These are phyloP conservation scores for Aciculosporium take DNA, from an alignment of 2,329 filamentous ascomycete genomes.

Conservation along the genomic window DNA sequence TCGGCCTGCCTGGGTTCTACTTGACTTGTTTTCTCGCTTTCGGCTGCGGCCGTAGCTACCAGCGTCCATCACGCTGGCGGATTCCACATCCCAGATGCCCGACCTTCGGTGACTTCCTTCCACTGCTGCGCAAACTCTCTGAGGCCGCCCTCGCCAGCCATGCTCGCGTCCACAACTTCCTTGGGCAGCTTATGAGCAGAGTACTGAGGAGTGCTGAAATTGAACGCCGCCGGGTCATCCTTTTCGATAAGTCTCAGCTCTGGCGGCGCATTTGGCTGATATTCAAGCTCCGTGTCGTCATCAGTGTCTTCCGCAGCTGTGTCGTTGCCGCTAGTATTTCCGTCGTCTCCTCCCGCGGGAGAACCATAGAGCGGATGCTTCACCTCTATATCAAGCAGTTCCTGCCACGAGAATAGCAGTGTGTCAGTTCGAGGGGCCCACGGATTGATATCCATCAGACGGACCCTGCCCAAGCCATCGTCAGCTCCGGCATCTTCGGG, in stretches of 20 bases:
- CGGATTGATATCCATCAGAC: conserved; percentile 87
- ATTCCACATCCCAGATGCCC: conserved; percentile 27
- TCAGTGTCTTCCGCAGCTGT: conserved; percentile 25
- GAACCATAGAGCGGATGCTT: conserved; percentile 41
- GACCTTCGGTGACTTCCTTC: conserved; percentile 42
- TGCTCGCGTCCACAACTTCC: conserved; percentile 67
- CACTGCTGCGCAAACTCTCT: conserved; percentile 67
- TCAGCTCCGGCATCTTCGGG: conserved; percentile 45
- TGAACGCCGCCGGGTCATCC: conserved; percentile 79
- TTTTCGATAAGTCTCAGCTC: conserved; percentile 72
- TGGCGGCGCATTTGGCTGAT: conserved; percentile 46
- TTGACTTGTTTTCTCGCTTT: background rate
- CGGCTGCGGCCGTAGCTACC: background rate
- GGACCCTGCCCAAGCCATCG: conserved; percentile 55
- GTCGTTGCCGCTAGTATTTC: conserved; percentile 18
- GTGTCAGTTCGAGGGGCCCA: conserved; percentile 87
- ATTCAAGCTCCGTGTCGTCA: conserved; percentile 28
- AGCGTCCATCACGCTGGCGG: conserved; percentile 11
- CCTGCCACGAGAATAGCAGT: conserved; percentile 77
- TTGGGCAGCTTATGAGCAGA: conserved; percentile 91
- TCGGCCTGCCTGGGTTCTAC: too few species aligned
- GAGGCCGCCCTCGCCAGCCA: conserved; percentile 59
- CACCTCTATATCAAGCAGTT: conserved; percentile 61
- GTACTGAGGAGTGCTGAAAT: conserved; percentile 74
- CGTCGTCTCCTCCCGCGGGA: conserved; percentile 17